Evolutionary conservation across 257 asterid species (phyloP).

Genomic region (Leonotis leonurus): DNA sequence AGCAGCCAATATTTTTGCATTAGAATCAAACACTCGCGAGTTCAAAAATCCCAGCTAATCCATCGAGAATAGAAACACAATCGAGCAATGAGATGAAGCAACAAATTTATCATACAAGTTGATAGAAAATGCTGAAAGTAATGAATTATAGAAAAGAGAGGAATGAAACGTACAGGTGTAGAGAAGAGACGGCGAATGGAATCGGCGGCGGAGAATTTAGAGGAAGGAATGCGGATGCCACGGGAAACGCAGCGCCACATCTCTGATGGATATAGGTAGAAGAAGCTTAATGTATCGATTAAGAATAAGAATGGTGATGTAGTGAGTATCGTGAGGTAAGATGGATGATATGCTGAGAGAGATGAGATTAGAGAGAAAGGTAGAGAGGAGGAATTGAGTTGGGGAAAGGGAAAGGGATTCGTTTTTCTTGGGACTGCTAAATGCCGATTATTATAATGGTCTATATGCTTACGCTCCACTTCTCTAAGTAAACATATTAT

Average conservation of each 20-base stretch:
- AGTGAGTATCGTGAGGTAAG: background rate
- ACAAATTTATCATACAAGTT: background rate
- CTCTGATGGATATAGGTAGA: conserved; percentile 5
- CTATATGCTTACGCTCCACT: too few species aligned
- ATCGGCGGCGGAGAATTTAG: conserved; percentile 45
- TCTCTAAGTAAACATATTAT: too few species aligned
- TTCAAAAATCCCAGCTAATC: conserved; percentile 2
- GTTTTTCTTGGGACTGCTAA: background rate
- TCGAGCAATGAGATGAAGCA: background rate
- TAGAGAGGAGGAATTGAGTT: background rate
- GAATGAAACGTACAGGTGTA: conserved; percentile 38
- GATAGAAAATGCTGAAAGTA: background rate
- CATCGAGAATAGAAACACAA: conserved; percentile 8
- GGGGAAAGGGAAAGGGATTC: background rate
- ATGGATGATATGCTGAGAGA: background rate
- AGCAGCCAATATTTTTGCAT: background rate
- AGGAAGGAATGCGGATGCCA: conserved; percentile 56
- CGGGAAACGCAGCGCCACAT: conserved; percentile 98
- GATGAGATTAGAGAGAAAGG: background rate
- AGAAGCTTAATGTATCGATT: background rate
- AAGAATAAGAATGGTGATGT: conserved; percentile 17
- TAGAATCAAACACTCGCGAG: background rate
- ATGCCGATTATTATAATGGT: background rate
- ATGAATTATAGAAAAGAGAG: background rate
- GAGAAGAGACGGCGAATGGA: conserved; percentile 63